These are phyloP conservation scores for Croton setiger DNA, from an alignment of 441 rosid species.

Conservation along the genomic window DNA sequence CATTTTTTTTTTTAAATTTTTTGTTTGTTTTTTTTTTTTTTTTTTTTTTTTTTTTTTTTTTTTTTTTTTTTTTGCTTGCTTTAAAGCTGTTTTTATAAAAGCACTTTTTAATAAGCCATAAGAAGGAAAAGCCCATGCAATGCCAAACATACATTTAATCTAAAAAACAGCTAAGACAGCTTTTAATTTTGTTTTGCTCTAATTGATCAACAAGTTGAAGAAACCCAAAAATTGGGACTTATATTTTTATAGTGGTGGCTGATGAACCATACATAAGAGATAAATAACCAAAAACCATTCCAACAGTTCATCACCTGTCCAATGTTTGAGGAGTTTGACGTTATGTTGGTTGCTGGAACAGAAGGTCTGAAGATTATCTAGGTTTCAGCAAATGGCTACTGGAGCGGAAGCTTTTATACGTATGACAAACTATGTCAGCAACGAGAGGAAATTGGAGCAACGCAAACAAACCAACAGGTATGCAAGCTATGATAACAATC, in stretches of 20 bases:
- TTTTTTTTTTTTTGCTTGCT: too few relatives aligned
- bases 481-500: conserved; percentile 25
- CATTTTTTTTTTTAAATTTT: too few relatives aligned
- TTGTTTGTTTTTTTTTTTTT: too few relatives aligned
- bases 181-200: neutral
- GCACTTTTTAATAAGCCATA: too few relatives aligned
- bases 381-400: conserved; percentile 5
- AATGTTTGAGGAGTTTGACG: neutral
- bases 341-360: neutral
- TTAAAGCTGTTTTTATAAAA: too few relatives aligned
- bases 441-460: conserved; percentile 42
- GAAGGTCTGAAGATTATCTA: conserved; percentile 1
- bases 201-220: neutral
- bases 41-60: too few relatives aligned
- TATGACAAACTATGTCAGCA: conserved; percentile 29
- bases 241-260: neutral
- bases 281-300: neutral
- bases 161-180: neutral
- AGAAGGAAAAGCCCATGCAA: too few relatives aligned
- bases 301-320: neutral
- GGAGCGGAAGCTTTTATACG: neutral
- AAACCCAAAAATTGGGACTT: neutral
- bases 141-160: too few relatives aligned
- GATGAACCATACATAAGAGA: neutral
- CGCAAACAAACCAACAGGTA: conserved; percentile 43